Evolutionary conservation across 768 basidiomycete species (phyloP).

Genomic region (Astraeus odoratus): DNA sequence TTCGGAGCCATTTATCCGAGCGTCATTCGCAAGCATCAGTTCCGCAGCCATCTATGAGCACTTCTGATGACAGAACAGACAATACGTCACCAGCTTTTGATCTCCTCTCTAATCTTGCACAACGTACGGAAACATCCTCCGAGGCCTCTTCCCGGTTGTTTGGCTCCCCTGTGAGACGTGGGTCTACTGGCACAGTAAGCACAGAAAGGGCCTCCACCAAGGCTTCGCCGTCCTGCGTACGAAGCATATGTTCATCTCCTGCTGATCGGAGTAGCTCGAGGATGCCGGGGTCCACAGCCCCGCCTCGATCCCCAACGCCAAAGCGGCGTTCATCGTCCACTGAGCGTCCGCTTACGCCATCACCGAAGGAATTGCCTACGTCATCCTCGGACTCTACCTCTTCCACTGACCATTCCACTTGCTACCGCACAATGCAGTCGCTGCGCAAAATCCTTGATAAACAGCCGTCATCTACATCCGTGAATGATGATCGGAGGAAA

Average conservation of each 20-base stretch:
- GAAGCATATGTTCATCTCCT: conserved; percentile 6
- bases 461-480: conserved; percentile 29
- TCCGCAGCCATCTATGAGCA: neutral
- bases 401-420: conserved; percentile 42
- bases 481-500: conserved; percentile 12
- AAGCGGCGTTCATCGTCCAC: conserved; percentile 15
- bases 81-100: conserved; percentile 52
- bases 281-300: conserved; percentile 7
- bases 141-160: conserved; percentile 24
- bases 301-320: conserved; percentile 27
- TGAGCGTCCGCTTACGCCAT: conserved; percentile 45
- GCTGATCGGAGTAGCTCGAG: conserved; percentile 8
- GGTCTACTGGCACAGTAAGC: conserved; percentile 26
- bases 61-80: conserved; percentile 34
- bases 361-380: conserved; percentile 47
- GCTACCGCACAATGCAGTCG: conserved; percentile 57
- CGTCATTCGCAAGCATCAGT: conserved; percentile 2
- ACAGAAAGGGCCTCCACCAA: conserved; percentile 16
- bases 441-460: conserved; percentile 66
- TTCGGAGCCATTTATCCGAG: conserved; percentile 1
- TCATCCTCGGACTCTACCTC: conserved; percentile 49
- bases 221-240: conserved; percentile 11
- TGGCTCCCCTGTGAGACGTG: conserved; percentile 26
- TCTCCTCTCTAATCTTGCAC: conserved; percentile 54
- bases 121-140: conserved; percentile 24